A percentile compares a stretch with the other conserved stretches of the same genome.
These are phyloP conservation scores for Alternaria triticimaculans DNA, from an alignment of 2,329 filamentous ascomycete species.

Conservation along the genomic window DNA sequence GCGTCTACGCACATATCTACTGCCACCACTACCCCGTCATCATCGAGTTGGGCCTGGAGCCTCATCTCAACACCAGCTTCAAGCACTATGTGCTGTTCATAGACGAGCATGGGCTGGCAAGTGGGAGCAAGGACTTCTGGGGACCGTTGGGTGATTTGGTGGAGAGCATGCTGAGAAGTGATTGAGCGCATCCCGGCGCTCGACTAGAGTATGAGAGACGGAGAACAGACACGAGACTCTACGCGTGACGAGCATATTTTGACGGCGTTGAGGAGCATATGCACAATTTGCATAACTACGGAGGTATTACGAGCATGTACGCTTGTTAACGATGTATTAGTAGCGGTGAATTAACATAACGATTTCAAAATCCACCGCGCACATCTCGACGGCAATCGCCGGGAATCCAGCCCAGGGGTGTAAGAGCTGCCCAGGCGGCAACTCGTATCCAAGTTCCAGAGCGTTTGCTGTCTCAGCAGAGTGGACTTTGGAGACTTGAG, in stretches of 20 bases:
- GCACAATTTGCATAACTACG: not conserved
- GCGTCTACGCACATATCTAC: slow-evolving; percentile 96
- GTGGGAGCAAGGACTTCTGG: slow-evolving; percentile 91
- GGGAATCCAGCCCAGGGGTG: not conserved
- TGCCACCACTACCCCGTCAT: slow-evolving; percentile 98
- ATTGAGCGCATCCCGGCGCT: slow-evolving; percentile 48
- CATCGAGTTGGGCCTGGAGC: slow-evolving; percentile 91
- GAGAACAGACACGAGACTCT: not conserved
- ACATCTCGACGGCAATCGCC: not conserved
- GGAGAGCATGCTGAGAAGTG: slow-evolving; percentile 95
- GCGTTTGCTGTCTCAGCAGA: not conserved
- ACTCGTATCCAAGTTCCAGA: not conserved
- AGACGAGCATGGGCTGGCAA: slow-evolving; percentile 91
- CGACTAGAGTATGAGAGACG: not conserved
- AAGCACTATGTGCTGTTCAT: slow-evolving; percentile 99
- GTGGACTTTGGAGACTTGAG: not conserved
- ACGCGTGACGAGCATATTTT: not conserved
- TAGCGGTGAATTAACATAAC: slow-evolving; percentile 6
- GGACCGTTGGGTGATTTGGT: slow-evolving; percentile 93
- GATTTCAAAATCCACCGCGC: not conserved
- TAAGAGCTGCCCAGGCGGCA: not conserved
- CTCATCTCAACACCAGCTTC: slow-evolving; percentile 98
- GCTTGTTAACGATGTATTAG: slow-evolving; percentile 22
- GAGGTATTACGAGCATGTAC: slow-evolving; percentile 15
- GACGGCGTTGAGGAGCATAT: slow-evolving; percentile 10